Evolutionary conservation across 2,329 filamentous ascomycete genomes (phyloP).

Genomic region (Colletotrichum aenigma): DNA sequence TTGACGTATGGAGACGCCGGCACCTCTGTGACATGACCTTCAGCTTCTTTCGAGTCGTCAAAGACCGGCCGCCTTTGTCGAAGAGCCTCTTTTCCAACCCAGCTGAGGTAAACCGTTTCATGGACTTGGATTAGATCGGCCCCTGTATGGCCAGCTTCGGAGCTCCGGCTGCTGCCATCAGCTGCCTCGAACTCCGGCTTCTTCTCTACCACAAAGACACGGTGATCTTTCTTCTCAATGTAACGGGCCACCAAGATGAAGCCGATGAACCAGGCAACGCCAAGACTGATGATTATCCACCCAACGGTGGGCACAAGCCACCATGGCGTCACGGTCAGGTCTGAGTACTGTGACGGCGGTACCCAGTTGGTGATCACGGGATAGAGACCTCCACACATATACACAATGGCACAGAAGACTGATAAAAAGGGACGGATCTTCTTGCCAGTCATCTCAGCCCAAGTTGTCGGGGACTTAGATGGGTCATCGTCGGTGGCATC

Average conservation of each 20-base stretch:
- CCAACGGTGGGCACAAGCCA: slow-evolving; percentile 34
- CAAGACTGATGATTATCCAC: slow-evolving; percentile 31
- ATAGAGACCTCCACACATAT: slow-evolving; percentile 33
- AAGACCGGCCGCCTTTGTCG: slow-evolving; percentile 2
- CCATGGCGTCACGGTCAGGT: slow-evolving; percentile 24
- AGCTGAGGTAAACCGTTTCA: slow-evolving; percentile 39
- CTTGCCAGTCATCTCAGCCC: slow-evolving; percentile 35
- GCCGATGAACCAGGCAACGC: slow-evolving; percentile 37
- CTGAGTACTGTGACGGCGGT: slow-evolving; percentile 19
- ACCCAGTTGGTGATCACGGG: slow-evolving; percentile 37
- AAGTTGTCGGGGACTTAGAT: slow-evolving; percentile 23
- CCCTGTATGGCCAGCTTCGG: background rate
- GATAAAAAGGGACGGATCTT: slow-evolving; percentile 33
- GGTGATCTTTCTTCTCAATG: slow-evolving; percentile 30
- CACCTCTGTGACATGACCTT: background rate
- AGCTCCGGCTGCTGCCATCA: slow-evolving; percentile 8
- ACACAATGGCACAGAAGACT: slow-evolving; percentile 32
- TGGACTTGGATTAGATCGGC: slow-evolving; percentile 36
- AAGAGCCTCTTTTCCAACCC: slow-evolving; percentile 33
- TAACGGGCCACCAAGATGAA: slow-evolving; percentile 33
- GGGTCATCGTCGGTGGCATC: slow-evolving; percentile 2
- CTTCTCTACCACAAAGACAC: slow-evolving; percentile 37
- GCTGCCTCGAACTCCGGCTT: slow-evolving; percentile 37
- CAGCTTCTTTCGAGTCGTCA: background rate
- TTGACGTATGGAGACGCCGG: slow-evolving; percentile 9